Base-by-base conservation (phyloP, 805 yeast species). In the Candida palmyrensis region DNA sequence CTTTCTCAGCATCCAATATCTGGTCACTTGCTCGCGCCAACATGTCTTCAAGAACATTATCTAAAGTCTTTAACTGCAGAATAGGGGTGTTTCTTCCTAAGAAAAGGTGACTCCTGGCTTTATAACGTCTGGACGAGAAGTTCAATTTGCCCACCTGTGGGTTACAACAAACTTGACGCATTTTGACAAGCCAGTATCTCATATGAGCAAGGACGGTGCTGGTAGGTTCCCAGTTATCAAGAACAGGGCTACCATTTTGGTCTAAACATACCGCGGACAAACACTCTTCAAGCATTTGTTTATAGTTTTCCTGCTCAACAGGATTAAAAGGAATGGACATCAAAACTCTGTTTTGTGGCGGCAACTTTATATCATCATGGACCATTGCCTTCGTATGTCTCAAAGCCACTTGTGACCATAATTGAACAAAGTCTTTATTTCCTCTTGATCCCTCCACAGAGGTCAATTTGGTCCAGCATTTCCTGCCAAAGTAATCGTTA, bases 331-430 rank as follows among this genome's bases (percentile, higher is more conserved):
- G 86, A 13, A 85, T 66, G 1, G 84, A 69, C 30, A 92, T 55
- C 29, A 88, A 61, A 7, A 78, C 66, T 32, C 95, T 67, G 3
- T 69, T 68, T 51, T 92, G 98, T 0, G 77, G 75, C 0, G 98
- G 98, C 7, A 92, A 63, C 25, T 66, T 51, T 11, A 92, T 77
- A 46, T 90, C 94, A 29, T 75, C 69, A 22, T 76, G 73, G 1
- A 92, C 96, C 80, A 82, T 78, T 10, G 77, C 71, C 47, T 87
- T 88, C 1, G 96, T 82, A 51, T 92, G 97, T 22, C 98, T 62
- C 7, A 89, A 53, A 12, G 86, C 73, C 5, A 82, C 48, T 0
- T 50, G 32, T 6, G 62, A 57, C 64, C 89, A 81, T 5, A 87
- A 47, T 18, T 30, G 67, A 4, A 54, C 41, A 30, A 66, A 66